Evolutionary conservation across 2,329 filamentous ascomycete species (phyloP), one percentile per base, ranked within the genome.

Genomic region (Nigrospora osmanthi): DNA sequence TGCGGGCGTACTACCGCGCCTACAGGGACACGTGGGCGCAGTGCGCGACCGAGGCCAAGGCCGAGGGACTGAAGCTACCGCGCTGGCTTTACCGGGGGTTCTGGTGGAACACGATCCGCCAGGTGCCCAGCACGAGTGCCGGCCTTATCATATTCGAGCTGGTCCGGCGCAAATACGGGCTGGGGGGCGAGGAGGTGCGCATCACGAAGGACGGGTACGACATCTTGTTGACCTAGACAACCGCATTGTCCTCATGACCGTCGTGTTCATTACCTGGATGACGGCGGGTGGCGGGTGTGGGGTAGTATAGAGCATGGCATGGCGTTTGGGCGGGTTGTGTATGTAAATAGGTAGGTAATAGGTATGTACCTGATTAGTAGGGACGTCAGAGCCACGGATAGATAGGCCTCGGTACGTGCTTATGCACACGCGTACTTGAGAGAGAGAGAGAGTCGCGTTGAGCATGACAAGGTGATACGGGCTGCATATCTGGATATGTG

Each of bases 141-240:
- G 86, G 85, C 0, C 60, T 90, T 47, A 87, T 90, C 52, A 86
- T 88, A 16, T 90, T 90, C 59, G 86, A 90, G 64, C 59, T 90
- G 38, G 80, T 89, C 34, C 70, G 86, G 46, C 71, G 85, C 33
- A 87, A 87, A 63, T 89, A 88, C 53, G 82, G 81, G 2, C 70
- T 77, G 47, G 73, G 75, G 2, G 71, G 71, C 15, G 81, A 84
- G 41, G 75, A 75, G 54, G 80, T 81, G 50, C 73, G 72, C 52
- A 87, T 86, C 43, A 76, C 73, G 40, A 78, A 79, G 59, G 83
- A 85, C 51, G 82, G 83, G 1, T 86, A 86, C 53, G 81, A 87
- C 54, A 87, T 89, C 54, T 55, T 87, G 50, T 67, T 89, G 40
- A 60, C 63, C 43, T 73, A 65, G 57, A 51, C 36, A 28, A 28